These are phyloP conservation scores for Leccinum subtestaceum DNA, from an alignment of 768 basidiomycete species.

Conservation along the genomic window DNA sequence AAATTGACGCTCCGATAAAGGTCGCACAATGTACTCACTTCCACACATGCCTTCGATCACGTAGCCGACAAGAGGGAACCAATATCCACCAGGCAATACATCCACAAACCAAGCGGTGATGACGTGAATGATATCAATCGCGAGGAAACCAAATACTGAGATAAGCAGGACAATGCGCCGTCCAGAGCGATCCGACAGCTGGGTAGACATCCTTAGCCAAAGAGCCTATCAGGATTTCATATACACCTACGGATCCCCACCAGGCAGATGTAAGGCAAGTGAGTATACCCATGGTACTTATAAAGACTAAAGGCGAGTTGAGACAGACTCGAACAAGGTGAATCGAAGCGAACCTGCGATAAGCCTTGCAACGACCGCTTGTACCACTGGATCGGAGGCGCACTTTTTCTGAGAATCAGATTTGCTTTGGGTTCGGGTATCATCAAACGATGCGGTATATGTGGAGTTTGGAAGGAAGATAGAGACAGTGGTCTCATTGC, in stretches of 20 bases:
- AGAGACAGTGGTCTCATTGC: background rate
- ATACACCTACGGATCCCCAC: conserved; percentile 73
- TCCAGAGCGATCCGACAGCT: conserved; percentile 80
- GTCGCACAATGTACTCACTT: conserved; percentile 41
- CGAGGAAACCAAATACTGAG: conserved; percentile 56
- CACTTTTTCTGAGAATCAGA: conserved; percentile 37
- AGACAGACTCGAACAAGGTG: background rate
- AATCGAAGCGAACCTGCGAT: conserved; percentile 47
- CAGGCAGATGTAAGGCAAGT: conserved; percentile 77
- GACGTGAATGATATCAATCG: conserved; percentile 65
- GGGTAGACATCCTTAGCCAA: background rate
- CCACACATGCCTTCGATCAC: conserved; percentile 69
- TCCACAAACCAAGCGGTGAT: conserved; percentile 58
- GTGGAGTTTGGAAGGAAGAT: conserved; percentile 4
- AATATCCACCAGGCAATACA: conserved; percentile 74
- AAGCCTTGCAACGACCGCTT: conserved; percentile 65
- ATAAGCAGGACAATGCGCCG: conserved; percentile 63
- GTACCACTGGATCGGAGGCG: conserved; percentile 66
- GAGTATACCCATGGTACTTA: conserved; percentile 65
- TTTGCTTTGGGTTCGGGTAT: background rate
- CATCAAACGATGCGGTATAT: background rate
- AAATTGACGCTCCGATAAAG: background rate
- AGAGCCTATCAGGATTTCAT: background rate
- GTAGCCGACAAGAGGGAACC: conserved; percentile 68
- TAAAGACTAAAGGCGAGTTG: conserved; percentile 46